phyloP scores from a whole-genome alignment of 2,329 filamentous ascomycete genomes.

The Claviceps pazoutovae region DNA sequence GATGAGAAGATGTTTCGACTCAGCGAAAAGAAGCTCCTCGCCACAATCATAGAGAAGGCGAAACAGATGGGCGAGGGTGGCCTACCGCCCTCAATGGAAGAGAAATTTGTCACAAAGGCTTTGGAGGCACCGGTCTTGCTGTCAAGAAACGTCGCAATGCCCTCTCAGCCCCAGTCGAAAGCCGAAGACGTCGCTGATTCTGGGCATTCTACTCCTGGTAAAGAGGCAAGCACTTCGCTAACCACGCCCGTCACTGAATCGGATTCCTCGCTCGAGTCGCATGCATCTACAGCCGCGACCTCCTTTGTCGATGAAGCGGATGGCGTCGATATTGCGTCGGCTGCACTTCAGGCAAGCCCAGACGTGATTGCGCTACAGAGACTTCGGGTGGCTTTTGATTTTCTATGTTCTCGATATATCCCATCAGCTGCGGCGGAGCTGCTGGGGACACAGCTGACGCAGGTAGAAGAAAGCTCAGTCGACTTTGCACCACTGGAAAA shows the following conservation, averaged over 20 bases:
- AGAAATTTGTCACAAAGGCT: conserved; percentile 62
- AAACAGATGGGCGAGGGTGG: conserved; percentile 47
- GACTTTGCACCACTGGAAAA: conserved; percentile 60
- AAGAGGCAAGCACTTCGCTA: conserved; percentile 26
- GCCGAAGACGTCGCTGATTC: conserved; percentile 9
- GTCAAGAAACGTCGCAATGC: conserved; percentile 42
- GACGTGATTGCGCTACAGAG: conserved; percentile 47
- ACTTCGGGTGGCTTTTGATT: conserved; percentile 48
- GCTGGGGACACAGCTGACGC: conserved; percentile 27
- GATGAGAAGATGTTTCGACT: conserved; percentile 78
- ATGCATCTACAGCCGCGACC: conserved; percentile 31
- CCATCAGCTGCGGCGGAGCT: conserved; percentile 26
- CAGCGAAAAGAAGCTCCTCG: conserved; percentile 55
- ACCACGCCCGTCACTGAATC: conserved; percentile 25
- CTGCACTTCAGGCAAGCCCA: conserved; percentile 31
- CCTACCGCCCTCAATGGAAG: conserved; percentile 70
- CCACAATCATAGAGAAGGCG: conserved; percentile 57
- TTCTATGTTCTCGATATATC: conserved; percentile 50
- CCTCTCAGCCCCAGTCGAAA: conserved; percentile 5
- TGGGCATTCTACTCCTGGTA: conserved; percentile 9
- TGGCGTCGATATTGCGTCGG: conserved; percentile 20
- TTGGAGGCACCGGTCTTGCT: conserved; percentile 65
- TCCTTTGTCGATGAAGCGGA: conserved; percentile 24
- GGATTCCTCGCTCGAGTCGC: conserved; percentile 22
- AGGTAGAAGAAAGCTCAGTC: conserved; percentile 21